Evolutionary conservation across 495 filamentous ascomycete genomes (phyloP), one percentile per base, ranked within the genome.

Genomic region (Cercophora sp.): DNA sequence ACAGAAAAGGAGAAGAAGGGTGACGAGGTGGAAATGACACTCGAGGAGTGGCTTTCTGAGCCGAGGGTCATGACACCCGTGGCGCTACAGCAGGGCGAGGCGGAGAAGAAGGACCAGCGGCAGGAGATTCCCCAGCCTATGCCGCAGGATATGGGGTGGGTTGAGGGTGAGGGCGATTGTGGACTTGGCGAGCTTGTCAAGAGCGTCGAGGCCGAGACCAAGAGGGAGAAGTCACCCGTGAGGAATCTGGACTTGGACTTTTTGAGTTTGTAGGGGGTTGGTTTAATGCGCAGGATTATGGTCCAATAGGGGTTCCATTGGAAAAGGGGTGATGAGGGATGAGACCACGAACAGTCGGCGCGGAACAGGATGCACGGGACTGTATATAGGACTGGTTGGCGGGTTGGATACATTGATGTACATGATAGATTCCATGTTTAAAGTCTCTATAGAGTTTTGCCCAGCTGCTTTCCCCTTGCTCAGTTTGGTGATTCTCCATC

Each of bases 41-140:
- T 68, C 32, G 53, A 62, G 41, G 63, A 66, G 27, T 66, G 61
- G 63, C 61, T 66, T 27, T 57, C 65, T 23, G 63, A 66, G 34
- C 63, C 65, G 2, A 31, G 34, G 1, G 54, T 26, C 1, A 27
- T 54, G 9, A 52, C 35, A 13, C 22, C 48, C n/a, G 16, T 26
- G 18, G 16, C 37, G n/a, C 25, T 27, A 19, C 23, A 18, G 35
- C 15, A 40, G 11, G 6, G 5, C 20, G 37, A 22, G 42, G 32
- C 52, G 39, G 20, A 26, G 19, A 41, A 27, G 41, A 26, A 47
- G 20, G 35, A 37, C 32, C 40, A 18, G 22, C 18, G 13, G 22
- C 23, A 18, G 22, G 40, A 22, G 3, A 43, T 43, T 18, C 15
- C n/a, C 40, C 22, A 25, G 40, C 1, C 25, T 9, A 39, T 32